Conservation (phyloP, 2,329 filamentous ascomycete genomes). For the Bipolaris oryzae region DNA sequence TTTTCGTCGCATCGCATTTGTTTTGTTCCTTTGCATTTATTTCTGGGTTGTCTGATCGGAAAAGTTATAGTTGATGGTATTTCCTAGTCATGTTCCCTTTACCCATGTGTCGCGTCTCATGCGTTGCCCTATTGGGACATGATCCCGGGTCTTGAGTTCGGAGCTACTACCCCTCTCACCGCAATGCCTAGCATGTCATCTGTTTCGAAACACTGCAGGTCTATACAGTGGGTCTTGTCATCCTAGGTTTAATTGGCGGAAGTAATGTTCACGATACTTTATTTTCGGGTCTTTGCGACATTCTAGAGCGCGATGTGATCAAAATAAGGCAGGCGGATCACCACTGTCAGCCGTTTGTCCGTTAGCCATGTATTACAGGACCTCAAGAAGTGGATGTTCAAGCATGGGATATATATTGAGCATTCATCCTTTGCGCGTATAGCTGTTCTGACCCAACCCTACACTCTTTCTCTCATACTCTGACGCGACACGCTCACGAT, state of each 20-base stretch:
- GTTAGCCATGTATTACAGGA: neutral
- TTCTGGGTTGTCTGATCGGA: neutral
- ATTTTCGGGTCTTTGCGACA: slow-evolving; percentile 1
- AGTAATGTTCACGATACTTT: slow-evolving; percentile 2
- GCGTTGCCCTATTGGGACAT: neutral
- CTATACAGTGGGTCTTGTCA: neutral
- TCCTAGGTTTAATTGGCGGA: slow-evolving; percentile 12
- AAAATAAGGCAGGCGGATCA: slow-evolving; percentile 1
- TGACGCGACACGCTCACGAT: slow-evolving; percentile 20
- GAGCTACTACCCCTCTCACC: neutral
- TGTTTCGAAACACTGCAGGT: slow-evolving; percentile 14
- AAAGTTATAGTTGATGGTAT: neutral
- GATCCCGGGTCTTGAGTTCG: neutral
- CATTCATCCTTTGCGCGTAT: neutral
- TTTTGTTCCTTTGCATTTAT: neutral
- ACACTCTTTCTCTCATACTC: neutral
- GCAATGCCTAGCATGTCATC: slow-evolving; percentile 3
- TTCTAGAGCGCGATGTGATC: neutral
- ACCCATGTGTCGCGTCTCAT: neutral
- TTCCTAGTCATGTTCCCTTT: neutral
- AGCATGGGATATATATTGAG: neutral
- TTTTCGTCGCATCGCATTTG: slow-evolving; percentile 1
- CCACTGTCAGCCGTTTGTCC: neutral
- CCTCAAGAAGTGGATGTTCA: neutral
- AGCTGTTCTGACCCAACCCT: neutral